These are phyloP conservation scores for Paracamarosporium sp. DNA, from an alignment of 2,329 filamentous ascomycete species.

Conservation along the genomic window DNA sequence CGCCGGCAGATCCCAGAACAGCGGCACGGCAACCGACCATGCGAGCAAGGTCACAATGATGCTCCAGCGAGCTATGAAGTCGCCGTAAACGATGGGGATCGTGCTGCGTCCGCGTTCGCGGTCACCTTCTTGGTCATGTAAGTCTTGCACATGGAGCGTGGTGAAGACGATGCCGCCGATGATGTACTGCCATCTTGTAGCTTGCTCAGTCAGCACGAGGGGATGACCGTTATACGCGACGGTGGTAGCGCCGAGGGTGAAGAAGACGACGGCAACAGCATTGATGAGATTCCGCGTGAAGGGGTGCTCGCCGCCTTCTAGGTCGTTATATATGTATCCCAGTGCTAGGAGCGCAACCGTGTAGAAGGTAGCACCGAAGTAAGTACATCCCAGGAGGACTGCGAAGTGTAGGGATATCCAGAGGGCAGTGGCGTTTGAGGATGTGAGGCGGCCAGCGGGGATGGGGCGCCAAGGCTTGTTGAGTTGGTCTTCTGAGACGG, in stretches of 20 bases:
- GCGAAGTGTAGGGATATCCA: no score
- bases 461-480: no score
- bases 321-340: no score
- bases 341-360: no score
- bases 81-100: constrained; percentile 26
- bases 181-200: not conserved
- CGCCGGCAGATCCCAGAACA: not conserved
- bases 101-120: constrained; percentile 16
- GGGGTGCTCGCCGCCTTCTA: no score
- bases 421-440: no score
- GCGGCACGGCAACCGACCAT: not conserved
- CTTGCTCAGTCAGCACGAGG: not conserved
- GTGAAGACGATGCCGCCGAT: not conserved
- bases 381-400: no score
- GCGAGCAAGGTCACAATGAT: not conserved
- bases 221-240: not conserved
- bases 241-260: not conserved
- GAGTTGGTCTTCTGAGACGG: no score
- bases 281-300: no score
- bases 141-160: not conserved
- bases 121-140: constrained; percentile 32
- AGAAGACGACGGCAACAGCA: no score
- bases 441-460: no score
- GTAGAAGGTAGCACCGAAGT: no score
- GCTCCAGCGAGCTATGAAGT: constrained; percentile 10